Base-by-base conservation (phyloP, 192 early-diverging fungal genomes). In the Coemansia sp. region DNA sequence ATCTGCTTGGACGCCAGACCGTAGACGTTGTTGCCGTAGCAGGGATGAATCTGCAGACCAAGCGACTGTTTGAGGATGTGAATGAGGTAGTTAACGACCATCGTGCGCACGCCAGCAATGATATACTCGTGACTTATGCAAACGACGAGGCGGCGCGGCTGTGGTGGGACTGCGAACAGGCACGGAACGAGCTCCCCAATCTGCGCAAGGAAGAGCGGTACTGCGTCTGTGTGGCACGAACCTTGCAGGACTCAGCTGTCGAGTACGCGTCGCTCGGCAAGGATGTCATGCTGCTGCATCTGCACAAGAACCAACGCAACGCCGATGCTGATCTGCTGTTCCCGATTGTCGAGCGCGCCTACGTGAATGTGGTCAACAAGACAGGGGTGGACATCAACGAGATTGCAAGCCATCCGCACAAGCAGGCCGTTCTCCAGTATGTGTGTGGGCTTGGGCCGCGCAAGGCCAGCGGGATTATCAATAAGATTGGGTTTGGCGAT, bases 401-500 rank as follows among this genome's bases (percentile, higher is more conserved):
- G 6, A 91, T 90, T 0, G 85, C 90, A 0, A 71, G 79, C 15
- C 83, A 85, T 12, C 78, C 88, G 21, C 93, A 98, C 67, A 79
- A 85, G 62, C 80, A 88, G 0, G 69, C 84, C 21, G 84, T 89
- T n/a, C 83, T 99, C 36, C 91, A 92, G 63, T 98, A 94, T 65
- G 92, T 98, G 12, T 87, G 91, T 65, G 97, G 97, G 16, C 84
- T 99, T 48, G 97, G 97, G 6, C 93, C 95, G 36, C 83, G 97
- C 63, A 99, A 99, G 78, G 95, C 93, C 0, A 87, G 91, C 40
- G 88, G 83, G 49, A 85, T 97, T 39, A 62, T 95, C 16, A 80
- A 86, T 63, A 87, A 63, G 13, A 71, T 73, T 26, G 37, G 61
- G 9, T 46, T 49, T 10, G 62, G 62, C 48, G 66, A 63, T 41